phyloP scores from a whole-genome alignment of 2,329 filamentous ascomycete species.

The Colletotrichum musicola region DNA sequence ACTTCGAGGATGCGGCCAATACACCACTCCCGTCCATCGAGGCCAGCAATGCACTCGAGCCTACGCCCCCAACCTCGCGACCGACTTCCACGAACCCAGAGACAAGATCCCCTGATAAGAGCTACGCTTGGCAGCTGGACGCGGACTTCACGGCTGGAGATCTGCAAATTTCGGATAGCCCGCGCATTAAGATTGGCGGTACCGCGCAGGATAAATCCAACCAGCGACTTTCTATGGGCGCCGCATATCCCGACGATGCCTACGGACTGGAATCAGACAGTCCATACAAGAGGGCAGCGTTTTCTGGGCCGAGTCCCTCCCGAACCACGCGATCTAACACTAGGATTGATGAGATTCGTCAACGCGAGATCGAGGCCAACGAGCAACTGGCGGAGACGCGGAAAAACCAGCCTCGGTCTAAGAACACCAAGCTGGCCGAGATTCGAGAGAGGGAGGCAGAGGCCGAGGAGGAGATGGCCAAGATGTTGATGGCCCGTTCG shows the following conservation, averaged over 20 bases:
- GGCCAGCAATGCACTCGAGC: constrained; percentile 23
- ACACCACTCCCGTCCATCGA: constrained; percentile 52
- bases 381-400: constrained; percentile 18
- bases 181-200: constrained; percentile 58
- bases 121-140: constrained; percentile 68
- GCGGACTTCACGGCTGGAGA: constrained; percentile 70
- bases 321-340: constrained; percentile 51
- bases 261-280: constrained; percentile 34
- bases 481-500: background rate
- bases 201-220: constrained; percentile 46
- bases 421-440: constrained; percentile 60
- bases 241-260: constrained; percentile 34
- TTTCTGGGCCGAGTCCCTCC: background rate
- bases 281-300: constrained; percentile 11
- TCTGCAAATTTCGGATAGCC: constrained; percentile 67
- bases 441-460: constrained; percentile 58
- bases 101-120: constrained; percentile 61
- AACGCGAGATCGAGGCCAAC: constrained; percentile 54
- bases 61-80: constrained; percentile 39
- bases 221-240: constrained; percentile 45
- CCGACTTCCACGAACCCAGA: constrained; percentile 42
- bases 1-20: constrained; percentile 41
- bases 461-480: constrained; percentile 39
- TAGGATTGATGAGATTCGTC: constrained; percentile 63
- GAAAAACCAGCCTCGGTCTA: constrained; percentile 38